phyloP scores from a whole-genome alignment of 495 filamentous ascomycete species.

The Trichoderma virens region DNA sequence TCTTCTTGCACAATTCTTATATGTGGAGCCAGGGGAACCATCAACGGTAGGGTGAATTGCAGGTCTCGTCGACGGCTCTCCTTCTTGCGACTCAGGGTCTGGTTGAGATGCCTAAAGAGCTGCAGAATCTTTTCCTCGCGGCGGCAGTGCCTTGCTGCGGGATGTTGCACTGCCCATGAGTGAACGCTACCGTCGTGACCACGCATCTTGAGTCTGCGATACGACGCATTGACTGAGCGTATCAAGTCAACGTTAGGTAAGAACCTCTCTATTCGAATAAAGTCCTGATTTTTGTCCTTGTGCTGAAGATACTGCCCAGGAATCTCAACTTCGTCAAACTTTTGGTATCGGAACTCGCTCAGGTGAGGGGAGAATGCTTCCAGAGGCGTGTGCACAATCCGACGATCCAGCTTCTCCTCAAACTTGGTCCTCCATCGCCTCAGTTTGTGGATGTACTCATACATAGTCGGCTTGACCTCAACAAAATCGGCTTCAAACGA shows the following conservation, averaged over 20 bases:
- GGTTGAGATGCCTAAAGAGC: slow-evolving; percentile 97
- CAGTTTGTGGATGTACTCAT: slow-evolving; percentile 94
- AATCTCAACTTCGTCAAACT: slow-evolving; percentile 97
- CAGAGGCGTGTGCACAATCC: slow-evolving; percentile 56
- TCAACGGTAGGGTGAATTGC: slow-evolving; percentile 89
- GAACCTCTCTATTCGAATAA: slow-evolving; percentile 94
- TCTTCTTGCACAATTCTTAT: slow-evolving; percentile 94
- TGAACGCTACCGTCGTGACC: slow-evolving; percentile 97
- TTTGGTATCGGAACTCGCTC: slow-evolving; percentile 93
- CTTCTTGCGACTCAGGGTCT: slow-evolving; percentile 78
- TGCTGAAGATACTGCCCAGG: slow-evolving; percentile 95
- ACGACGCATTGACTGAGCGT: slow-evolving; percentile 76
- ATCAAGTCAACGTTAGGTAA: slow-evolving; percentile 89
- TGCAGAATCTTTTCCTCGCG: slow-evolving; percentile 93
- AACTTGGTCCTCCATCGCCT: slow-evolving; percentile 96
- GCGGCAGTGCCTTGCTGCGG: slow-evolving; percentile 80
- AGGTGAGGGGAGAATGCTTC: slow-evolving; percentile 81
- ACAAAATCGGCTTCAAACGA: slow-evolving; percentile 97
- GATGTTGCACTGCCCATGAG: slow-evolving; percentile 91
- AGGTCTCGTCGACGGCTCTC: slow-evolving; percentile 89
- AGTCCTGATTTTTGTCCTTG: slow-evolving; percentile 97
- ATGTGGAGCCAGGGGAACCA: slow-evolving; percentile 88
- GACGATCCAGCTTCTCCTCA: slow-evolving; percentile 93
- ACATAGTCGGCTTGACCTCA: slow-evolving; percentile 84
- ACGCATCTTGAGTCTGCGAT: slow-evolving; percentile 87